Base-by-base conservation (phyloP, 2,329 filamentous ascomycete species). In the Pseudogymnoascus sp. region DNA sequence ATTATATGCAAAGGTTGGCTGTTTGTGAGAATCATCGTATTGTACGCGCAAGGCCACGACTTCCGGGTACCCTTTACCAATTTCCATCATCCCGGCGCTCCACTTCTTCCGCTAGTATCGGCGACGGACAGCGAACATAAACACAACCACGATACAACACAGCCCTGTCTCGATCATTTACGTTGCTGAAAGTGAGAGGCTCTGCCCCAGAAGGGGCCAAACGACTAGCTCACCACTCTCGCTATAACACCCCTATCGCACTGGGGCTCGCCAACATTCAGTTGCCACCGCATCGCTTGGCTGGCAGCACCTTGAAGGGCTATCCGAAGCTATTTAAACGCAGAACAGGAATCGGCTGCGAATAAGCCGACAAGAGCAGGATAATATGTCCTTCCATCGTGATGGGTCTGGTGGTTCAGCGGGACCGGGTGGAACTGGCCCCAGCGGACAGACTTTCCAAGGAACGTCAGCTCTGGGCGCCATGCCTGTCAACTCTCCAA, bases 141-240 rank as follows among this genome's bases (percentile, higher is more conserved):
- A 55, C 45, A 55, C 27, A 31, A 55, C 45, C 27, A 55, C 45
- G 45, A 25, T 29, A 31, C 45, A 55, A 55, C 45, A 52, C 45
- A 27, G 31, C 27, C n/a, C 27, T n/a, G 27, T 33, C n/a, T 55
- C 45, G 8, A 55, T 55, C 15, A 55, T 55, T 55, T 31, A 55
- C 45, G 45, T 55, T 55, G 45, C 45, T 55, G 45, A 55, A 55
- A 55, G 45, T 55, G 27, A 33, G 45, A 33, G 45, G 45, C 45
- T 55, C 45, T 55, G 45, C 45, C 45, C 45, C 45, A 55, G 45
- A 55, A 12, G 45, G 45, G 45, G 45, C 45, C 45, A 55, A 55
- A 55, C 45, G 45, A 55, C 27, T 55, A 33, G 45, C 45, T 55
- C 45, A 33, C 8, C 27, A 18, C 45, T 33, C 5, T 55, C n/a